phyloP scores from a whole-genome alignment of 139 green algal genomes.

The Chlorella sp. region DNA sequence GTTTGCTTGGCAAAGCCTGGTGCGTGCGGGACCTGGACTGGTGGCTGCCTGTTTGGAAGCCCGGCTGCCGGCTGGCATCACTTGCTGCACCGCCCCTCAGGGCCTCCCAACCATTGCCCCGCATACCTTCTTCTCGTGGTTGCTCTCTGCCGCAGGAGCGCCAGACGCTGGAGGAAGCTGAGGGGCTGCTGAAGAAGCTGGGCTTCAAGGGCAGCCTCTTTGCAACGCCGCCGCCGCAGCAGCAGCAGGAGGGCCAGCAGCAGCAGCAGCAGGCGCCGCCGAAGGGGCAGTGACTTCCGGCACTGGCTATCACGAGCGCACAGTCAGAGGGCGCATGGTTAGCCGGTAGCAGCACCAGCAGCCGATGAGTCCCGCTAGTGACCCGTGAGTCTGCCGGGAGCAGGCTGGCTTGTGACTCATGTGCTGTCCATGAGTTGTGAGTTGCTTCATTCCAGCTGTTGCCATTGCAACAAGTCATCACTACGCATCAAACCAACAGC shows the following conservation, averaged over 20 bases:
- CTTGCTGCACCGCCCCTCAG: background rate
- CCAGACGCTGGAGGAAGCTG: slow-evolving; percentile 34
- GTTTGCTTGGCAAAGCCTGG: too few species aligned
- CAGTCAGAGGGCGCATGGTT: too few species aligned
- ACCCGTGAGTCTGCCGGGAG: too few species aligned
- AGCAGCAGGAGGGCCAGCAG: background rate
- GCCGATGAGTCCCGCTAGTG: too few species aligned
- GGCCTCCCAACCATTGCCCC: background rate
- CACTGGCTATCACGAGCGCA: too few species aligned
- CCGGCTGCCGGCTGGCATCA: background rate
- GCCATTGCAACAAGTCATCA: too few species aligned
- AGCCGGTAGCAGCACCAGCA: too few species aligned
- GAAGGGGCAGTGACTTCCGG: background rate
- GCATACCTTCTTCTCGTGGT: too few species aligned
- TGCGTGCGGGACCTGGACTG: background rate
- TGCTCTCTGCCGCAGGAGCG: slow-evolving; percentile 24
- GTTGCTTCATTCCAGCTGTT: too few species aligned
- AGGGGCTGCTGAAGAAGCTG: slow-evolving; percentile 44
- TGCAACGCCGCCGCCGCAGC: background rate
- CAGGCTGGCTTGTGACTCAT: too few species aligned
- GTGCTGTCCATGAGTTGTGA: too few species aligned
- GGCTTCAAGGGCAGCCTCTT: slow-evolving; percentile 47
- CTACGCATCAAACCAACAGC: too few species aligned
- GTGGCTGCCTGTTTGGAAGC: background rate
- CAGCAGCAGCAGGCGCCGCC: background rate